Percentiles rank a stretch among this genome's conserved stretches.
These are phyloP conservation scores for Phytophthora chlamydospora DNA, from an alignment of 352 stramenopile species.

Conservation along the genomic window DNA sequence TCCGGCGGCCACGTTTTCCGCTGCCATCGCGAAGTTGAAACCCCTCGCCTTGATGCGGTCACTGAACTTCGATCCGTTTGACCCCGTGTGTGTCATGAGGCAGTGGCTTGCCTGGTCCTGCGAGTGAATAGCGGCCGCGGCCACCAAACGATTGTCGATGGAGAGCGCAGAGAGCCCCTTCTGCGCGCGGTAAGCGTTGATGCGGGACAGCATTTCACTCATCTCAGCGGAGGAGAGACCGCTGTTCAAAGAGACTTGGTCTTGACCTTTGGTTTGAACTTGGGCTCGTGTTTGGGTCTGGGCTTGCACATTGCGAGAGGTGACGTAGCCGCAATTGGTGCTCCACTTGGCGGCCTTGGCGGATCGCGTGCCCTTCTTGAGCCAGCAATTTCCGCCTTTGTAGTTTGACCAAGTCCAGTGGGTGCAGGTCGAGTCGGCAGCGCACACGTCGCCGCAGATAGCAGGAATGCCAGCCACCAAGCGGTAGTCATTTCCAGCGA, in stretches of 20 bases:
- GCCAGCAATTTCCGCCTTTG: conserved; percentile 47
- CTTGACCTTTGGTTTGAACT: conserved; percentile 3
- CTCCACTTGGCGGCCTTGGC: conserved; percentile 28
- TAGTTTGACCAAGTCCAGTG: conserved; percentile 50
- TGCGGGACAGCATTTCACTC: conserved; percentile 46
- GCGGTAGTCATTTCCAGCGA: conserved; percentile 39
- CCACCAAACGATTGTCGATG: conserved; percentile 47
- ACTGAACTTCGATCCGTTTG: conserved; percentile 37
- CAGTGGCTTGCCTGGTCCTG: conserved; percentile 51
- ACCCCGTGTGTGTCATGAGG: conserved; percentile 53
- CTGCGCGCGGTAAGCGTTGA: conserved; percentile 57
- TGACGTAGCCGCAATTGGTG: conserved; percentile 45
- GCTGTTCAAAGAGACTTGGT: conserved; percentile 21
- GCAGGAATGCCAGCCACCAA: conserved; percentile 30
- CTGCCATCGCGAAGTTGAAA: conserved; percentile 40
- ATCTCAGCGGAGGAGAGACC: conserved; percentile 39
- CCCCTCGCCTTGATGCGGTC: conserved; percentile 38
- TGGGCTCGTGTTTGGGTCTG: conserved; percentile 2
- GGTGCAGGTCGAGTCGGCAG: conserved; percentile 36
- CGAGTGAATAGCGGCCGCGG: conserved; percentile 45
- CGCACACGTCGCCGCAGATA: conserved; percentile 44
- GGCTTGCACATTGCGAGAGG: conserved; percentile 24
- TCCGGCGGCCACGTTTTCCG: conserved; percentile 60
- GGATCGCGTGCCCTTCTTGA: conserved; percentile 37
- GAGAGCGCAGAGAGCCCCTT: conserved; percentile 44